Evolutionary conservation across 2,329 filamentous ascomycete genomes (phyloP).

Genomic region (Metarhizium robertsii): DNA sequence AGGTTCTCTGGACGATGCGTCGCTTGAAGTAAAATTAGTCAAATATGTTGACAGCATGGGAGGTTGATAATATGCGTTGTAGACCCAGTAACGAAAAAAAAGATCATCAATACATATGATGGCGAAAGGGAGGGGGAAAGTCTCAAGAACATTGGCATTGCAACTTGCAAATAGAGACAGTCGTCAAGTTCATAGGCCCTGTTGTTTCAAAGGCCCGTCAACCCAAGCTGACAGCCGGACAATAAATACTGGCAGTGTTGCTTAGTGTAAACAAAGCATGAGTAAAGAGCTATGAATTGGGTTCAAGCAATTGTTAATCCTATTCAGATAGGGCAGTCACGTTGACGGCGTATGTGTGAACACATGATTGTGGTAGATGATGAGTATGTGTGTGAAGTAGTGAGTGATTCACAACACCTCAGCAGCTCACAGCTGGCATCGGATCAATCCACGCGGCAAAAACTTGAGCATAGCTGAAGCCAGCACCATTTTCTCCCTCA

Average conservation of each 20-base stretch:
- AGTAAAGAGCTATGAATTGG: background rate
- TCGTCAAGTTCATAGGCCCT: background rate
- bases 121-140: background rate
- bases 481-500: background rate
- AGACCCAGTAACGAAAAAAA: background rate
- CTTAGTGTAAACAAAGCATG: background rate
- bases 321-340: background rate
- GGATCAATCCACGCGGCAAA: background rate
- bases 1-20: constrained; percentile 12
- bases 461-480: background rate
- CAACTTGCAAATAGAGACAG: background rate
- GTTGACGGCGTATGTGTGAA: background rate
- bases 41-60: background rate
- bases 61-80: too few species aligned
- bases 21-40: constrained; percentile 2
- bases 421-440: background rate
- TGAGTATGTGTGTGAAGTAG: background rate
- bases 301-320: background rate
- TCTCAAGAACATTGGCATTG: background rate
- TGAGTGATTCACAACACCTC: constrained; percentile 5
- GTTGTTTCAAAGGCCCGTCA: background rate
- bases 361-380: background rate
- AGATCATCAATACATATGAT: background rate
- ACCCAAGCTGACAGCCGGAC: background rate
- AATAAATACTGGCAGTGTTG: background rate